These are phyloP conservation scores for Ensete ventricosum DNA, from an alignment of 176 grass and related monocot species.

Conservation along the genomic window DNA sequence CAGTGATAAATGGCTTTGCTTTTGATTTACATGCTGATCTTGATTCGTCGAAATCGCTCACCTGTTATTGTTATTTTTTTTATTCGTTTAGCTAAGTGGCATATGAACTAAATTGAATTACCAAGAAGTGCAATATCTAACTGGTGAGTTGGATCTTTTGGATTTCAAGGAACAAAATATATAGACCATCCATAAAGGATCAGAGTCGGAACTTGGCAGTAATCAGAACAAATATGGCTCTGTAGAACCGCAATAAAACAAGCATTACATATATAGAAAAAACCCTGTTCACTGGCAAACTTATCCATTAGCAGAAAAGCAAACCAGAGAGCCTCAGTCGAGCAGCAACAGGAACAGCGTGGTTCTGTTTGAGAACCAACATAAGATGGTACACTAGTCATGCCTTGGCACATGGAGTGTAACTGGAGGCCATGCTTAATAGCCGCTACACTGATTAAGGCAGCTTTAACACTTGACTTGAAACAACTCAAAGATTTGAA, in stretches of 20 bases:
- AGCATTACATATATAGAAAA: too few species aligned
- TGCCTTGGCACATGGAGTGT: too few species aligned
- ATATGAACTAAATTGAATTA: not conserved
- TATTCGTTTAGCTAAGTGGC: not conserved
- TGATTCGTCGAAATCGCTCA: not conserved
- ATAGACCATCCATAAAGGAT: not conserved
- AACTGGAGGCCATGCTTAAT: too few species aligned
- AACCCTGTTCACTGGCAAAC: not conserved
- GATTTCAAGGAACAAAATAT: not conserved
- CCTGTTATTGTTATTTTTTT: not conserved
- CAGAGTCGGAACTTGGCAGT: not conserved
- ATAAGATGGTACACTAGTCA: too few species aligned
- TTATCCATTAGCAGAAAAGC: not conserved
- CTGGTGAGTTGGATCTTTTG: not conserved
- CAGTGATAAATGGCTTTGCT: not conserved
- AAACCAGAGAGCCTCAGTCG: not conserved
- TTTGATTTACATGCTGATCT: not conserved
- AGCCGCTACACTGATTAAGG: too few species aligned
- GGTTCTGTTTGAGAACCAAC: too few species aligned
- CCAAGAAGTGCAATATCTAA: not conserved
- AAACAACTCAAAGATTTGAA: too few species aligned
- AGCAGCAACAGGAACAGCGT: too few species aligned
- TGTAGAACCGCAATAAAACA: too few species aligned
- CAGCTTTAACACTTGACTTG: too few species aligned
- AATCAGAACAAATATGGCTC: too few species aligned